phyloP scores from a whole-genome alignment of 2,329 filamentous ascomycete genomes.

The Fusarium tupiense region DNA sequence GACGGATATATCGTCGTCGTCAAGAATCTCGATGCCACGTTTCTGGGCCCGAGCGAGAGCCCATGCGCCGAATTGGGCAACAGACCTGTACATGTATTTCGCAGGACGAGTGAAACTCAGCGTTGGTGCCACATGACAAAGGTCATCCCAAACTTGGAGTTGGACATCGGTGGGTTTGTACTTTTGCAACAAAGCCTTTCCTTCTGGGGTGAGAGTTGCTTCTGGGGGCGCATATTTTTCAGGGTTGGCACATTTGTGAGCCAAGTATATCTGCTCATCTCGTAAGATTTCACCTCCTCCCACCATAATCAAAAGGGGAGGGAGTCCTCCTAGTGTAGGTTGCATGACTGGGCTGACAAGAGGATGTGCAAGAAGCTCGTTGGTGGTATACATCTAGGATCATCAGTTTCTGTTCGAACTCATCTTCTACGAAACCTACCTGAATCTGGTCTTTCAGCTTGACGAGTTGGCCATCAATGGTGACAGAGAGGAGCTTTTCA shows the following conservation, averaged over 20 bases:
- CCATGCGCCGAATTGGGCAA: conserved; percentile 95
- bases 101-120: conserved; percentile 96
- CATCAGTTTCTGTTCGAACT: conserved; percentile 4
- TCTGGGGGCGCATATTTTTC: conserved; percentile 76
- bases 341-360: conserved; percentile 91
- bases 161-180: conserved; percentile 91
- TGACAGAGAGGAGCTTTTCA: conserved; percentile 65
- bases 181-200: conserved; percentile 66
- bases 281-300: conserved; percentile 90
- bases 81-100: conserved; percentile 93
- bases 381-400: conserved; percentile 77
- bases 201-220: conserved; percentile 69
- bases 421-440: conserved; percentile 54
- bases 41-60: conserved; percentile 85
- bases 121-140: conserved; percentile 92
- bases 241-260: conserved; percentile 93
- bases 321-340: conserved; percentile 87
- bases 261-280: conserved; percentile 94
- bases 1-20: conserved; percentile 80
- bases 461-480: conserved; percentile 75
- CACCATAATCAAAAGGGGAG: conserved; percentile 85
- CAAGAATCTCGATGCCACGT: conserved; percentile 79
- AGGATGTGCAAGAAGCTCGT: conserved; percentile 85
- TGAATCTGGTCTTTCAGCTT: conserved; percentile 93
- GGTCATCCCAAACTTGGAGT: conserved; percentile 93